Base-by-base conservation (phyloP, 164 flowering plant species). In the Nymphaea thermarum region DNA sequence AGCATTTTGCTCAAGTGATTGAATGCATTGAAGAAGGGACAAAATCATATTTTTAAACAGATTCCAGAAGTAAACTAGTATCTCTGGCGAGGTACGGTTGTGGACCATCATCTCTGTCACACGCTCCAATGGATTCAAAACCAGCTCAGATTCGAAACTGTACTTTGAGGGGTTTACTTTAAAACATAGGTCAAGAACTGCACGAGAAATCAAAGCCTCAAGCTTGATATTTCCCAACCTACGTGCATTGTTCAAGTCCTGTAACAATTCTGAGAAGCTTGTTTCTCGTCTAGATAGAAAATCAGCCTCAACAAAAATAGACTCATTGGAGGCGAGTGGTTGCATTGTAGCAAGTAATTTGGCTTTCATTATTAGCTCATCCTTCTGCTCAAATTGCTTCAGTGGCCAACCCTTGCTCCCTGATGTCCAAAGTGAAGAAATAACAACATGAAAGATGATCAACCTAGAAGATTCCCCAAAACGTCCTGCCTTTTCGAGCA, bases 341-440 rank as follows among this genome's bases (percentile, higher is more conserved):
- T 44, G 72, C 0, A 70, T 66, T 68, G 72, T 64, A 41, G 90
- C 85, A 41, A 77, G 63, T 2, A 66, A 64, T 72, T 77, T 77
- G 7, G 84, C 87, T 71, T 73, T 84, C 12, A 15, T 6, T 15
- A 87, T 57, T 53, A 82, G 82, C 44, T 85, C 75, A 44, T 79
- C 79, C 70, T 79, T 83, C 4, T 73, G 61, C 3, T 43, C 3
- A 69, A 84, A 85, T 2, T 71, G 68, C 77, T 83, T 85, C 60
- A 82, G 60, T 0, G 91, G 88, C 88, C 91, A 88, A n/a, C 93
- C 90, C 42, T 55, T 76, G 70, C 75, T 68, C 66, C 75, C 82
- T 4, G 63, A 4, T 43, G 47, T 71, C 91, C 90, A 88, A 8
- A 85, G 77, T 68, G 87, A 83, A 62, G 69, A 66, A 36, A 73